These are phyloP conservation scores for Haberlea rhodopensis DNA, from an alignment of 257 asterid species.

Conservation along the genomic window DNA sequence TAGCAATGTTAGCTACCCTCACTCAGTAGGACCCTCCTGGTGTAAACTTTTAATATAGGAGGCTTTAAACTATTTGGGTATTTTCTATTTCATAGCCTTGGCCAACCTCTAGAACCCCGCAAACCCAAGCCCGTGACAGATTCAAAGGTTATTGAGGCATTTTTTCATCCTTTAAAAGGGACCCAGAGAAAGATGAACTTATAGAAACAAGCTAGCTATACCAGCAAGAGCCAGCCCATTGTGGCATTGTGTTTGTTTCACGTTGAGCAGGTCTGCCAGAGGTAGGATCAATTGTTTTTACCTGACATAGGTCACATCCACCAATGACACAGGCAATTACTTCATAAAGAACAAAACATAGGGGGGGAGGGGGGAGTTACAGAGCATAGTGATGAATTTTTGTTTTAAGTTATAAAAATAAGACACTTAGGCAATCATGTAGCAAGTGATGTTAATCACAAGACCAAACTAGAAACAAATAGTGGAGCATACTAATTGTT, in stretches of 20 bases:
- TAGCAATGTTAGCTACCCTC: not conserved
- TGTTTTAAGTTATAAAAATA: not conserved
- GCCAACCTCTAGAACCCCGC: not conserved
- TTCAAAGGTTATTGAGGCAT: not conserved
- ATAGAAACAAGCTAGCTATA: constrained; percentile 32
- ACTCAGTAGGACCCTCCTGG: not conserved
- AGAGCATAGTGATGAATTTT: constrained; percentile 8
- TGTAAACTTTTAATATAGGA: too few species aligned
- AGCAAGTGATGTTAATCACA: constrained; percentile 4
- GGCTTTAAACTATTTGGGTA: too few species aligned
- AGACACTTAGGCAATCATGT: constrained; percentile 7
- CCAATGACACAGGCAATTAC: not conserved
- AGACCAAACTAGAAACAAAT: constrained; percentile 9
- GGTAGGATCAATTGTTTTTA: constrained; percentile 56
- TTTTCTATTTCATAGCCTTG: too few species aligned
- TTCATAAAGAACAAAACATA: constrained; percentile 13
- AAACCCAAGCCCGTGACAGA: not conserved
- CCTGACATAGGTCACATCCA: constrained; percentile 47
- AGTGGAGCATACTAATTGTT: not conserved
- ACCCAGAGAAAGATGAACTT: not conserved
- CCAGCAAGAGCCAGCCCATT: constrained; percentile 99
- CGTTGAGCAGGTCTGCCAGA: constrained; percentile 75
- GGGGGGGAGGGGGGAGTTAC: constrained; percentile 4
- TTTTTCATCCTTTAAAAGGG: not conserved
- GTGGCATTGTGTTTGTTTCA: constrained; percentile 97